Evolutionary conservation across 768 basidiomycete species (phyloP), one percentile per base, ranked within the genome.

Genomic region (Collybia mongolica): DNA sequence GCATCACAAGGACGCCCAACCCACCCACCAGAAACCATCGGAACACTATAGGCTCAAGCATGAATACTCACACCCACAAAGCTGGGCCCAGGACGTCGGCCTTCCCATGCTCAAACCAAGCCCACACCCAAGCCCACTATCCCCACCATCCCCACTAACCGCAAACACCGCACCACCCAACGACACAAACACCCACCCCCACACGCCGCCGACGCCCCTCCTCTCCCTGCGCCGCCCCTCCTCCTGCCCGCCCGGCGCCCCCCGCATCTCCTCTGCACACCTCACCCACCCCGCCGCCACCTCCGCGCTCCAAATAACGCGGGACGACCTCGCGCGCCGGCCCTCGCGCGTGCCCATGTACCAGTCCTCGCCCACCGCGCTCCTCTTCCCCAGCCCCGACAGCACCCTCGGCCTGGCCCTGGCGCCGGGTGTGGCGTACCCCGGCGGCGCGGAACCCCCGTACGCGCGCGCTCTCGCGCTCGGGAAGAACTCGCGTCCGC

Each of bases 241-340:
- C 43, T 55, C 54, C n/a, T 55, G 50, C 28, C 54, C 60, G 12
- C 54, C 58, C 2, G 57, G 57, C 20, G 32, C 52, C 14, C 46
- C 43, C 2, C 48, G 44, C n/a, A 28, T 57, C 39, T 24, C 36
- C 26, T 28, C 37, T 5, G 22, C 23, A n/a, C 20, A 14, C 20
- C 42, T 51, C 41, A 9, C 26, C n/a, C 3, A 43, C 29, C 14
- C 38, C 15, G 11, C 38, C n/a, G 28, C 26, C 37, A 35, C 46
- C 19, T 26, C 46, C 3, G 44, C 51, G 23, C 56, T 60, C 36
- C 39, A 58, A 43, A 49, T 48, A 28, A 48, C 56, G 8, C 58
- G 58, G 11, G 62, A 63, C 44, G 62, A 61, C 47, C 56, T 59
- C 11, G 50, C 58, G 6, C 56, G 60, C 19, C 54, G 57, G 5